Evolutionary conservation across 176 grass and related monocot species (phyloP).

Genomic region (Pontederia paniculata): DNA sequence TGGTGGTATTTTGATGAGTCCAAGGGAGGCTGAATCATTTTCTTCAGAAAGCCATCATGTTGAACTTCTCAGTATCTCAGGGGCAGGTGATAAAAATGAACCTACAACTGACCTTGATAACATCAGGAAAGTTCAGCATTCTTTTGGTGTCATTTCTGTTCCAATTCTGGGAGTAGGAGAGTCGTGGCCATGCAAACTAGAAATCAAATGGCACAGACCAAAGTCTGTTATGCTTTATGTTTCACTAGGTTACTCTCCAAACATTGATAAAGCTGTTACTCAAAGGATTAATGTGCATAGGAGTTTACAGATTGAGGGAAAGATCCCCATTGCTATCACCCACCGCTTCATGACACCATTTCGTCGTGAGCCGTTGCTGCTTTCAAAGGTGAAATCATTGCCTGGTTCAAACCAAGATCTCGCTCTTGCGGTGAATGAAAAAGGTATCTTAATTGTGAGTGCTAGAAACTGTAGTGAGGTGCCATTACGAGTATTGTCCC

Average conservation of each 20-base stretch:
- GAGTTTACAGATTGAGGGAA: conserved; percentile 95
- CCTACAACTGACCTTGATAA: conserved; percentile 43
- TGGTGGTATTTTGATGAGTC: conserved; percentile 81
- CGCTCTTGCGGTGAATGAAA: conserved; percentile 68
- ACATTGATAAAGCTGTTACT: conserved; percentile 29
- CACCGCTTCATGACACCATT: conserved; percentile 74
- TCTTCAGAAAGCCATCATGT: conserved; percentile 55
- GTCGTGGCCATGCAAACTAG: conserved; percentile 82
- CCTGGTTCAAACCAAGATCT: conserved; percentile 32
- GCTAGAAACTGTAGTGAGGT: conserved; percentile 78
- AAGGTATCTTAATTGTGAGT: conserved; percentile 62
- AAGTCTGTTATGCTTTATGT: conserved; percentile 90
- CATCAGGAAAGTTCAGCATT: conserved; percentile 80
- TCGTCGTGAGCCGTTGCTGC: conserved; percentile 75
- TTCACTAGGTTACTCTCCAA: conserved; percentile 74
- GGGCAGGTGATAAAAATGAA: conserved; percentile 28
- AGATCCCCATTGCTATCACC: conserved; percentile 55
- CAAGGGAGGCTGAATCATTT: conserved; percentile 74
- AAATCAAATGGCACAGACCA: conserved; percentile 87
- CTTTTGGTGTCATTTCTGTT: conserved; percentile 82
- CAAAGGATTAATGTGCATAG: conserved; percentile 76
- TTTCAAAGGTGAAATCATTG: conserved; percentile 62
- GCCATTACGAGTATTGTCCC: conserved; percentile 41
- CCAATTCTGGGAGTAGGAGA: conserved; percentile 47
- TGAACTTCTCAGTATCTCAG: conserved; percentile 77